Conservation (phyloP, 1,284 basidiomycete genomes). For the Fomitopsis pinicola region DNA sequence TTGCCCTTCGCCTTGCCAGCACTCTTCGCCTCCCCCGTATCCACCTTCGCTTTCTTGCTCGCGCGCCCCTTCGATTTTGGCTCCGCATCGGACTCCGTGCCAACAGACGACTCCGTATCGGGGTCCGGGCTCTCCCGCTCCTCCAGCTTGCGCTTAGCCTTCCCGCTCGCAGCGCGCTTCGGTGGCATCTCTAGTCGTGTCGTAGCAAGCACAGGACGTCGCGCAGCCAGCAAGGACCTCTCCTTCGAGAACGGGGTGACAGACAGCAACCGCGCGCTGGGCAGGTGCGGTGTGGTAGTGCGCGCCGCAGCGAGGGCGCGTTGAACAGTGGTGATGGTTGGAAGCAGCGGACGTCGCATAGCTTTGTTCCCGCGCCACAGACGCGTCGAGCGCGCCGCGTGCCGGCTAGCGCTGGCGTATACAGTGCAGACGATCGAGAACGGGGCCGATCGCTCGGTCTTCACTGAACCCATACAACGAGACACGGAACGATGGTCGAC, state of each 20-base stretch:
- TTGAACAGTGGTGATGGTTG: background rate
- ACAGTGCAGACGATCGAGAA: too few relatives aligned
- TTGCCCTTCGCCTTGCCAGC: background rate
- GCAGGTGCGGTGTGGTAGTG: background rate
- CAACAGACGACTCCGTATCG: conserved; percentile 7
- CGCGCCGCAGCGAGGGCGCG: background rate
- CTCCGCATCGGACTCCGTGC: conserved; percentile 14
- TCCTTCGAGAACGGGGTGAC: background rate
- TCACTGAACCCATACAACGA: background rate
- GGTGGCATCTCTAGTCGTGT: conserved; percentile 1
- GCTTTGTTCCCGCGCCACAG: conserved; percentile 16
- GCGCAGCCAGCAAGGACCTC: too few relatives aligned
- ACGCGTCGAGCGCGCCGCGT: conserved; percentile 12
- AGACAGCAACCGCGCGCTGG: background rate
- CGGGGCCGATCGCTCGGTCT: background rate
- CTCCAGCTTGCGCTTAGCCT: background rate
- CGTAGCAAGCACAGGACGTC: background rate
- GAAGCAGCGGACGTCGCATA: conserved; percentile 1
- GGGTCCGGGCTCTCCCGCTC: conserved; percentile 5
- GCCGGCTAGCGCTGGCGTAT: background rate
- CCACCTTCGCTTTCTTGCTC: conserved; percentile 18
- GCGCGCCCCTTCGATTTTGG: conserved; percentile 10
- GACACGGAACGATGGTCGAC: background rate
- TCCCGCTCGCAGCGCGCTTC: conserved; percentile 3
- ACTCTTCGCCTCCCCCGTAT: background rate